These are phyloP conservation scores for Baorangia bicolor DNA, from an alignment of 768 basidiomycete genomes.

Conservation along the genomic window DNA sequence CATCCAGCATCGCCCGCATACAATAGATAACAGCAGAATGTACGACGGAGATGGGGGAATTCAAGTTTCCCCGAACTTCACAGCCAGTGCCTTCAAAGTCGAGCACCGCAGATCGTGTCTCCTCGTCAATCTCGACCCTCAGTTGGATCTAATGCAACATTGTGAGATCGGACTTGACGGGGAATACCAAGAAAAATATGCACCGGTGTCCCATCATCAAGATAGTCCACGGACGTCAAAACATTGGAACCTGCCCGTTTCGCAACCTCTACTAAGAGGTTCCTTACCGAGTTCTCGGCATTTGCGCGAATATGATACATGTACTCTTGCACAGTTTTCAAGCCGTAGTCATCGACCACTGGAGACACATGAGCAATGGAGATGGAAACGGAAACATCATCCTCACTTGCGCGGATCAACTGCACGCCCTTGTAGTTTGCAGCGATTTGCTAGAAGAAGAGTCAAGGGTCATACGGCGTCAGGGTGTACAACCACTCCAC, in stretches of 20 bases:
- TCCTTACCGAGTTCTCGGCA: conserved; percentile 84
- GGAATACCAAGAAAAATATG: conserved; percentile 16
- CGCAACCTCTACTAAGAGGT: conserved; percentile 73
- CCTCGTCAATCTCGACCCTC: conserved; percentile 71
- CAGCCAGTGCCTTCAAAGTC: conserved; percentile 85
- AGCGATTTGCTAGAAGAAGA: conserved; percentile 71
- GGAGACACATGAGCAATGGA: conserved; percentile 8
- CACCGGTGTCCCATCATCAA: conserved; percentile 87
- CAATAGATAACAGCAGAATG: conserved; percentile 89
- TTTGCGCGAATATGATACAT: conserved; percentile 90
- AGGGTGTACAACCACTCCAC: conserved; percentile 24
- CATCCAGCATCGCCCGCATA: conserved; percentile 81
- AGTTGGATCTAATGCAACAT: conserved; percentile 57
- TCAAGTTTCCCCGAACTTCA: conserved; percentile 83
- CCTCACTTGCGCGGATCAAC: conserved; percentile 73
- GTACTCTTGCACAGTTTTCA: conserved; percentile 87
- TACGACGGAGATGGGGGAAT: conserved; percentile 81
- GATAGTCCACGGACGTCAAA: conserved; percentile 74
- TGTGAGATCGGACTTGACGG: conserved; percentile 1
- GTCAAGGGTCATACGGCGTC: neutral
- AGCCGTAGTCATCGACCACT: conserved; percentile 86
- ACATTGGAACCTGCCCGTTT: conserved; percentile 63
- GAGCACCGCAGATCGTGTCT: conserved; percentile 73
- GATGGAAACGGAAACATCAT: neutral
- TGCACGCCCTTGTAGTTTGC: conserved; percentile 92